phyloP scores from a whole-genome alignment of 768 basidiomycete genomes.

The Lyophyllum shimeji region DNA sequence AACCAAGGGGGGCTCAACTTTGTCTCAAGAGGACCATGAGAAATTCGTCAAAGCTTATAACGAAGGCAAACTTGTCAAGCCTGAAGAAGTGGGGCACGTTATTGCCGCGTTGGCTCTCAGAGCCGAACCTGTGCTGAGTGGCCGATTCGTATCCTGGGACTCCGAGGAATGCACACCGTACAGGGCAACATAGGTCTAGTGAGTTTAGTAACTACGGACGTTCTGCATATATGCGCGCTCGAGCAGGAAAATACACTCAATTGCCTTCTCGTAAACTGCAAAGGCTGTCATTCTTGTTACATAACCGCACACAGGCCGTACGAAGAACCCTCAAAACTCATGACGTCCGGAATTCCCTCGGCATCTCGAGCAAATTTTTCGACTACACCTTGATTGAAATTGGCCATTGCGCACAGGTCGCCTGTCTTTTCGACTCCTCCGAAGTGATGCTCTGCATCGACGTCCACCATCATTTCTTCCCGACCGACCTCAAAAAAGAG shows the following conservation, averaged over 20 bases:
- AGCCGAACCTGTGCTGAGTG: constrained; percentile 63
- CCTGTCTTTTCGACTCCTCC: too few relatives aligned
- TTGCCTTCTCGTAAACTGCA: not conserved
- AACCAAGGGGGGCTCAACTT: constrained; percentile 44
- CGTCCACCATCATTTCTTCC: constrained; percentile 79
- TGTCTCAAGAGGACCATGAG: constrained; percentile 55
- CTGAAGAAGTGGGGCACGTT: constrained; percentile 75
- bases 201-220: not conserved
- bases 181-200: constrained; percentile 21
- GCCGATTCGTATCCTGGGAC: constrained; percentile 83
- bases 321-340: not conserved
- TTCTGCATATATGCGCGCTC: not conserved
- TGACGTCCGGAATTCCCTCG: not conserved
- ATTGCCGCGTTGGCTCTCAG: constrained; percentile 73
- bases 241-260: not conserved
- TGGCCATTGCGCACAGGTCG: too few relatives aligned
- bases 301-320: not conserved
- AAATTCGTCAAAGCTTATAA: constrained; percentile 57
- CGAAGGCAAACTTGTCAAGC: constrained; percentile 71
- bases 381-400: not conserved
- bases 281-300: not conserved
- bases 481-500: constrained; percentile 48
- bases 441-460: constrained; percentile 43
- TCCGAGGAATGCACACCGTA: constrained; percentile 64
- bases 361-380: too few relatives aligned